These are phyloP conservation scores for Calonectria pseudoturangicola DNA, from an alignment of 2,329 filamentous ascomycete genomes.

Conservation along the genomic window DNA sequence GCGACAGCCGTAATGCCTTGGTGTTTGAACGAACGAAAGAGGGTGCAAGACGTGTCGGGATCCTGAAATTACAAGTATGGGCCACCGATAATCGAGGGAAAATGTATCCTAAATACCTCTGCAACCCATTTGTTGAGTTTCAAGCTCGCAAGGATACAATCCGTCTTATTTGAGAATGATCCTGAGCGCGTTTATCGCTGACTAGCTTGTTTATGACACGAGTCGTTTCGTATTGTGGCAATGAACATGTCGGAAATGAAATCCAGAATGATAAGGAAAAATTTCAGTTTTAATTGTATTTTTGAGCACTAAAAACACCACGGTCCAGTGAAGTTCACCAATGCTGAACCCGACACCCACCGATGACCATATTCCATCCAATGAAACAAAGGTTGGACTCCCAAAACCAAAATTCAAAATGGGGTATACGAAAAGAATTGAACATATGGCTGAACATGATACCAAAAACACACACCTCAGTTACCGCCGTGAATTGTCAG, in stretches of 20 bases:
- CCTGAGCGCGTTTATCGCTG: background rate
- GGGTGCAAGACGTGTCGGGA: background rate
- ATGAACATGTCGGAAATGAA: no score
- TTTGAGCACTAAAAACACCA: background rate
- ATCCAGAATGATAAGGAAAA: background rate
- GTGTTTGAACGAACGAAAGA: conserved; percentile 6
- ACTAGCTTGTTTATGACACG: background rate
- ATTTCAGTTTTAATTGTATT: background rate
- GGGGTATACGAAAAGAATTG: conserved; percentile 17
- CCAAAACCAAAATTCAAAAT: background rate
- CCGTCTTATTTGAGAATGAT: background rate
- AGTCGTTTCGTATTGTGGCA: no score
- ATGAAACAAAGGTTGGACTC: background rate
- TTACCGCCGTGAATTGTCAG: conserved; percentile 46
- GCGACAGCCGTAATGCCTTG: background rate
- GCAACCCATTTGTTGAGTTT: background rate
- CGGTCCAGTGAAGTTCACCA: background rate
- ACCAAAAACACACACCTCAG: background rate
- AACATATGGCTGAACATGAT: conserved; percentile 11
- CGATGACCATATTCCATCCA: background rate
- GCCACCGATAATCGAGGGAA: background rate
- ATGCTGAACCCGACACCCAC: background rate
- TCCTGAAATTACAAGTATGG: background rate
- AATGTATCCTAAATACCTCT: background rate
- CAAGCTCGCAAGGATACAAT: background rate